Evolutionary conservation across 805 yeast species (phyloP).

Genomic region (Pichia eremophila): DNA sequence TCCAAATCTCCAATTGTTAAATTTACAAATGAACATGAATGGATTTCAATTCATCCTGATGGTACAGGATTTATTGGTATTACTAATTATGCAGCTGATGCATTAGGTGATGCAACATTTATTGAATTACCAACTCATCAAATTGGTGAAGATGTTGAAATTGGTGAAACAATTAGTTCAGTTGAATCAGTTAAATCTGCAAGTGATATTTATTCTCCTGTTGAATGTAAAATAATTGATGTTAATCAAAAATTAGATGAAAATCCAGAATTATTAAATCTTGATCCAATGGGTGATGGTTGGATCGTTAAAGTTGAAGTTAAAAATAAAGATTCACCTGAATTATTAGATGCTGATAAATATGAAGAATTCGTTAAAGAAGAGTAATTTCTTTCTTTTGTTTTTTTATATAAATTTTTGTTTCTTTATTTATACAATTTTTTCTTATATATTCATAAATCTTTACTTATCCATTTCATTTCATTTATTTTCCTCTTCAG

Average conservation of each 20-base stretch:
- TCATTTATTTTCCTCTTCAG: conserved; percentile 12
- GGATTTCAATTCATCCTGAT: conserved; percentile 82
- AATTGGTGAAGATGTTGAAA: conserved; percentile 31
- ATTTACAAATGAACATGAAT: conserved; percentile 89
- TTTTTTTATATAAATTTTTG: too few relatives aligned
- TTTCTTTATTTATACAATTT: background rate
- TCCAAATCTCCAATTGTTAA: conserved; percentile 42
- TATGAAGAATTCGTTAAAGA: conserved; percentile 53
- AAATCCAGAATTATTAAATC: conserved; percentile 70
- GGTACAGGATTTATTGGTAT: conserved; percentile 82
- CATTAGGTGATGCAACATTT: conserved; percentile 93
- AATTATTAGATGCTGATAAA: conserved; percentile 43
- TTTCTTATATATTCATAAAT: background rate
- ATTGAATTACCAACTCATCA: conserved; percentile 67
- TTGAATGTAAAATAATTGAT: conserved; percentile 65
- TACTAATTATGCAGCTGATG: conserved; percentile 90
- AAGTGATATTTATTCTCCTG: conserved; percentile 85
- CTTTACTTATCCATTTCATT: too few relatives aligned
- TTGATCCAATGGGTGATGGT: conserved; percentile 88
- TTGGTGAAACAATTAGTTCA: conserved; percentile 82
- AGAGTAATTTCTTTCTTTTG: background rate
- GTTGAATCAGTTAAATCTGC: conserved; percentile 95
- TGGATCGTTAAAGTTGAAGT: conserved; percentile 81
- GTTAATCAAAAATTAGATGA: conserved; percentile 58
- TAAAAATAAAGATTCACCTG: conserved; percentile 29